phyloP scores from a whole-genome alignment of 306 rosid species.

The Ochetophila trinervis region DNA sequence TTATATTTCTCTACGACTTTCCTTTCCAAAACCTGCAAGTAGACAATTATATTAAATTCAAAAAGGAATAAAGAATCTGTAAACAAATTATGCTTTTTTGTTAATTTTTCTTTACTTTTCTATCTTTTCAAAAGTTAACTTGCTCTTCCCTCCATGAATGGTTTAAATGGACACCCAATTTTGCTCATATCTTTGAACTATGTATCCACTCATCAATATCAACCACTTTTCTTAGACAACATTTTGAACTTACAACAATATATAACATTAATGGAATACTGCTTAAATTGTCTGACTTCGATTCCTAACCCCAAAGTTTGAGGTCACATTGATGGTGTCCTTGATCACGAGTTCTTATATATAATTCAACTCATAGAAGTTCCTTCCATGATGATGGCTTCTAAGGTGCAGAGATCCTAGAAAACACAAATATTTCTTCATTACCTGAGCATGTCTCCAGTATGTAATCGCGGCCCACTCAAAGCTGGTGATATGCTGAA shows the following conservation, averaged over 20 bases:
- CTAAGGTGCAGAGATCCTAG: slow-evolving; percentile 12
- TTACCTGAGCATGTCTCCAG: slow-evolving; percentile 89
- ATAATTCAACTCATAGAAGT: slow-evolving; percentile 14
- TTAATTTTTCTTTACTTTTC: no score
- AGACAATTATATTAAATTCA: slow-evolving; percentile 11
- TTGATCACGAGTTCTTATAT: slow-evolving; percentile 19
- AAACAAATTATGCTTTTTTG: neutral
- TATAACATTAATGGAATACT: slow-evolving; percentile 10
- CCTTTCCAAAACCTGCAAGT: slow-evolving; percentile 19
- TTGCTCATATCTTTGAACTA: neutral
- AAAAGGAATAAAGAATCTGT: neutral
- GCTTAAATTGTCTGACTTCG: slow-evolving; percentile 2
- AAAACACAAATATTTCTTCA: slow-evolving; percentile 4
- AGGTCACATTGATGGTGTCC: slow-evolving; percentile 12
- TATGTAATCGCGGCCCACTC: slow-evolving; percentile 58
- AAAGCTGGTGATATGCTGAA: slow-evolving; percentile 78
- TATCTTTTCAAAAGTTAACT: neutral
- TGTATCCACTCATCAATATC: neutral
- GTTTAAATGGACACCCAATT: neutral
- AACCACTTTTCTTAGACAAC: slow-evolving; percentile 4
- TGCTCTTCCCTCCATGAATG: neutral
- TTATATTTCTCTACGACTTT: slow-evolving; percentile 7
- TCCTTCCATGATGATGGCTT: slow-evolving; percentile 24
- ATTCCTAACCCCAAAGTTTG: neutral
- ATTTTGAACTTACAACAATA: slow-evolving; percentile 23